A percentile compares a stretch with the other conserved stretches of the same genome.
phyloP scores from a whole-genome alignment of 1,284 basidiomycete genomes.

The Boletus calvinii region DNA sequence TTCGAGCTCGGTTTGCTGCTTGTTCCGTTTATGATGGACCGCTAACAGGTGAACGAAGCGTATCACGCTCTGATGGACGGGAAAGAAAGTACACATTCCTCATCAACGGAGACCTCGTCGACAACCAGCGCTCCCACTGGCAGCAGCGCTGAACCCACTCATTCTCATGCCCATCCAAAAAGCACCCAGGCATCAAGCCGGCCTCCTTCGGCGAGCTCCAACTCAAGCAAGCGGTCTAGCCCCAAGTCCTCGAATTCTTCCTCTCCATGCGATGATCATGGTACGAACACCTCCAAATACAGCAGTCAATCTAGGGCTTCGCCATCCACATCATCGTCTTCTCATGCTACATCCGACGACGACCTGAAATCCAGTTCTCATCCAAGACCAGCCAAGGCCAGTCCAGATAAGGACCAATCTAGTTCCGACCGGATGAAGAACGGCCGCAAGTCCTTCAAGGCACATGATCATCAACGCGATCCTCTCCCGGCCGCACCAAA shows the following conservation, averaged over 20 bases:
- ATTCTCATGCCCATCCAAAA: constrained; percentile 25
- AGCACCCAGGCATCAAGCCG: constrained; percentile 29
- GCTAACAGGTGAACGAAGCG: constrained; percentile 30
- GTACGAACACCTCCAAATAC: constrained; percentile 12
- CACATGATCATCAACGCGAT: constrained; percentile 26
- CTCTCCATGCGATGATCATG: constrained; percentile 16
- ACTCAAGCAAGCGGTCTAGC: constrained; percentile 27
- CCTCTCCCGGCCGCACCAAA: constrained; percentile 17
- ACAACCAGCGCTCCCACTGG: constrained; percentile 22
- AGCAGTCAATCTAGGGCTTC: constrained; percentile 12
- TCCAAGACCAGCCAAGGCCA: constrained; percentile 14
- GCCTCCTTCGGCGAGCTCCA: constrained; percentile 32
- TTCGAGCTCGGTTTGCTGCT: neutral
- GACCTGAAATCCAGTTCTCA: constrained; percentile 16
- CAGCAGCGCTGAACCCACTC: constrained; percentile 21
- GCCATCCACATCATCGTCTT: constrained; percentile 9
- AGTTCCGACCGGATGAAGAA: constrained; percentile 20
- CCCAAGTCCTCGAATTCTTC: constrained; percentile 9
- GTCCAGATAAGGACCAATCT: constrained; percentile 15
- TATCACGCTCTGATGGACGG: constrained; percentile 72
- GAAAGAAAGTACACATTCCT: constrained; percentile 55
- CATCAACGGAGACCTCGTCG: constrained; percentile 29
- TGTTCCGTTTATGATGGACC: constrained; percentile 24
- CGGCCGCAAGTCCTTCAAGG: constrained; percentile 20
- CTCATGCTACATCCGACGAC: constrained; percentile 11